Evolutionary conservation across 495 filamentous ascomycete genomes (phyloP).

Genomic region (Neurospora sp.): DNA sequence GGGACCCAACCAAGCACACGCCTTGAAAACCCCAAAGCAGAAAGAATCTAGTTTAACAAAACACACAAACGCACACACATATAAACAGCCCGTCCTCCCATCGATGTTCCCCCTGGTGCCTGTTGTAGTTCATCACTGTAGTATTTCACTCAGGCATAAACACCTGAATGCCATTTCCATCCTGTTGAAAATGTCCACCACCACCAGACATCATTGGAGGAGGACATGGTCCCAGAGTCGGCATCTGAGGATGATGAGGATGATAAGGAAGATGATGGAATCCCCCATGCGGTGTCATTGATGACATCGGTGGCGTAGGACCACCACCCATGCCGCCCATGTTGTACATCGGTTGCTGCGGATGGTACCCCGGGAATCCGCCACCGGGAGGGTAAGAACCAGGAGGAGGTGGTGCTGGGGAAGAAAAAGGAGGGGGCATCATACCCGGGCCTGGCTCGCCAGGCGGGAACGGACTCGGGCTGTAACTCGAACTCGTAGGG

Average conservation of each 20-base stretch:
- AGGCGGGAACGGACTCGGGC: neutral
- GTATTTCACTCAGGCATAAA: conserved; percentile 1
- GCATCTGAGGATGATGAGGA: neutral
- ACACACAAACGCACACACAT: neutral
- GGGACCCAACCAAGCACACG: neutral
- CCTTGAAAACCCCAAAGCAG: neutral
- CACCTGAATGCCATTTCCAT: conserved; percentile 2
- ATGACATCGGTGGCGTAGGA: neutral
- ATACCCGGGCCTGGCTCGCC: neutral
- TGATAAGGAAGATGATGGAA: neutral
- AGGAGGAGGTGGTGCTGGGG: neutral
- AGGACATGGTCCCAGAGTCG: neutral
- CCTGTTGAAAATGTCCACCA: conserved; percentile 1
- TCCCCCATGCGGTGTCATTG: neutral
- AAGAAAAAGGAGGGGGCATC: neutral
- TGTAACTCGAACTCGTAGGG: neutral
- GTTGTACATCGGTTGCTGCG: neutral
- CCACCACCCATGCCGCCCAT: neutral
- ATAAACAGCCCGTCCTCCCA: neutral
- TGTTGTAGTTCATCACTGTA: too few relatives aligned
- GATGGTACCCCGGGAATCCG: neutral
- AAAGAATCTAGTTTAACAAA: neutral
- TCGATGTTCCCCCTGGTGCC: neutral
- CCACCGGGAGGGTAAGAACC: neutral
- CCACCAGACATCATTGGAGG: neutral